A percentile compares a stretch with the other conserved stretches of the same genome.
Evolutionary conservation across 1,284 basidiomycete species (phyloP).

Genomic region (Sporisorium reilianum): DNA sequence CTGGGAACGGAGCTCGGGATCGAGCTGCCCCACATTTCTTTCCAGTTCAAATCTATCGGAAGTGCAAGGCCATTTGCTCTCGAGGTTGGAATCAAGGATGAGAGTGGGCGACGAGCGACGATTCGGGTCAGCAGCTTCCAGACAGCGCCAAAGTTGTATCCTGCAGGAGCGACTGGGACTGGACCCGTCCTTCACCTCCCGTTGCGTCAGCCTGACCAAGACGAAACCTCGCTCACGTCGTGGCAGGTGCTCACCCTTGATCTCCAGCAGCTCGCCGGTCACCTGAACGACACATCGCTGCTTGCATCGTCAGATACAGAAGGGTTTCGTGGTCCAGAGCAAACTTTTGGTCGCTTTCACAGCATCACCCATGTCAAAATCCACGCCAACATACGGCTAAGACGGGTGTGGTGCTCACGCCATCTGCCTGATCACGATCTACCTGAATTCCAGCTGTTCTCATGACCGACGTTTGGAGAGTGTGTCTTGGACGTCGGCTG

Average conservation of each 20-base stretch:
- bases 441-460: conserved; percentile 33
- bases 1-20: conserved; percentile 73
- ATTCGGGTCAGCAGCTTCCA: conserved; percentile 84
- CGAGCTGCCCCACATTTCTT: conserved; percentile 79
- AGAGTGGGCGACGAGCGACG: conserved; percentile 74
- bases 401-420: conserved; percentile 34
- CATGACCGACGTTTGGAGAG: too few species aligned
- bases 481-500: too few species aligned
- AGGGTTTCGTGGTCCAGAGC: not conserved
- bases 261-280: conserved; percentile 14
- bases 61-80: conserved; percentile 76
- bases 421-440: conserved; percentile 33
- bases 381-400: conserved; percentile 29
- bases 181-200: conserved; percentile 15
- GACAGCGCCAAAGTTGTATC: conserved; percentile 72
- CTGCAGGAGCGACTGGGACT: conserved; percentile 35
- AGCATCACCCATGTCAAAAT: conserved; percentile 24
- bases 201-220: conserved; percentile 1
- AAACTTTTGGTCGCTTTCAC: conserved; percentile 17
- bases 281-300: conserved; percentile 13
- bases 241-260: conserved; percentile 38
- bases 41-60: conserved; percentile 79
- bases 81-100: conserved; percentile 81
- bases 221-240: conserved; percentile 24
- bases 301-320: not conserved